Evolutionary conservation across 1,284 basidiomycete species (phyloP).

Genomic region (Mrakiaceae sp.): DNA sequence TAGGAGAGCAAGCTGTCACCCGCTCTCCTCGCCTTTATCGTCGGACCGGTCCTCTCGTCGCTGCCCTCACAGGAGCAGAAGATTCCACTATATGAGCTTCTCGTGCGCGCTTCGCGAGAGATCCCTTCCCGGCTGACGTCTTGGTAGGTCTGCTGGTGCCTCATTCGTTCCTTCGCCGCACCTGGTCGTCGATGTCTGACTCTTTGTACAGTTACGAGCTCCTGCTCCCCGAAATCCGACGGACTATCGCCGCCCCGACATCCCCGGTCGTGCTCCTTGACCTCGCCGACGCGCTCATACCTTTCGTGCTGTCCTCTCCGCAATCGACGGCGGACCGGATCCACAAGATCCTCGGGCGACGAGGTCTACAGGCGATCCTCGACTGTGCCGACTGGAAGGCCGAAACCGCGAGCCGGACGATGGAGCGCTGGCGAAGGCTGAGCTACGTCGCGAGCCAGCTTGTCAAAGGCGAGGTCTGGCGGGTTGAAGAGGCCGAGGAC

Average conservation of each 20-base stretch:
- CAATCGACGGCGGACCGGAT: neutral
- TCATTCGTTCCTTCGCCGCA: too few species aligned
- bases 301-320: neutral
- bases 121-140: neutral
- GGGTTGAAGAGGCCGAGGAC: neutral
- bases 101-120: neutral
- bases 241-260: neutral
- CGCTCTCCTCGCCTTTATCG: conserved; percentile 2
- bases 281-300: neutral
- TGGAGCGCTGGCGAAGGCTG: neutral
- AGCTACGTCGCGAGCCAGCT: conserved; percentile 1
- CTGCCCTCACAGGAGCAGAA: neutral
- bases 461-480: neutral
- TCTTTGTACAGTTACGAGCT: neutral
- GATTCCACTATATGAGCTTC: neutral
- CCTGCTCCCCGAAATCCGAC: neutral
- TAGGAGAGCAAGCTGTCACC: neutral
- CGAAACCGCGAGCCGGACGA: neutral
- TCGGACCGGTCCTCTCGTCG: neutral
- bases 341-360: neutral
- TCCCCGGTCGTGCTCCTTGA: too few species aligned
- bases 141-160: neutral
- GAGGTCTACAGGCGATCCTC: neutral
- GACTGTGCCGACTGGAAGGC: neutral
- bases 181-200: neutral